Evolutionary conservation across 768 basidiomycete genomes (phyloP), one percentile per base, ranked within the genome.

Genomic region (Lentinula edodes): DNA sequence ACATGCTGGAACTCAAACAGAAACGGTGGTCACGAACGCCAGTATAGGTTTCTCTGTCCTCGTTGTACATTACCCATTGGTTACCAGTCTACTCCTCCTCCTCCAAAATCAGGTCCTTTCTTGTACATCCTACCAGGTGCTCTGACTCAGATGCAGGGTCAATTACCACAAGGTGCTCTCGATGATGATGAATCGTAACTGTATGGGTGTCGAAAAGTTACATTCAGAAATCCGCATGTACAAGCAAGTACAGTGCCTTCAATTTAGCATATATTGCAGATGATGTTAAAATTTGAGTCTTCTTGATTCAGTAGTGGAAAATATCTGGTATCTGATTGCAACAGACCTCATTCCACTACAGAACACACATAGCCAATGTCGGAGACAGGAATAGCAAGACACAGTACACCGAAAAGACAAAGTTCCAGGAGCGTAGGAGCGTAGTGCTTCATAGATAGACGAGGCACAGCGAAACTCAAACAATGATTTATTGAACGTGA

Each of bases 71-170:
- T 90, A 58, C 81, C 81, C 23, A 82, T 90, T 63, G 87, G 83
- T 48, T 96, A 96, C 73, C 93, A 95, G 72, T 79, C 85, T 16
- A 81, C 78, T 39, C 87, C 89, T 4, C 90, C 89, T 0, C 92
- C 93, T 38, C 78, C 80, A 46, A 93, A 91, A 73, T 83, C 85
- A 2, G 88, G 83, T 2, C 85, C 90, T 1, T 95, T 86, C 72
- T 67, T 95, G 41, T 96, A 95, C 70, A 84, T 95, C 59, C 66
- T 92, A 53, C 78, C 84, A 51, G 94, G 94, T 4, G 88, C 91
- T 16, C 79, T 96, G 61, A 93, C 91, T n/a, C 90, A 90, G 68
- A 76, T 89, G 66, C 94, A 96, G 77, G 94, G 94, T 38, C 88
- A 93, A 68, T 75, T 94, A 36, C 94, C 94, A 9, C 73, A 80